A percentile compares a stretch with the other conserved stretches of the same genome.
phyloP scores from a whole-genome alignment of 2,329 filamentous ascomycete genomes.

The Aspergillus intermedius region DNA sequence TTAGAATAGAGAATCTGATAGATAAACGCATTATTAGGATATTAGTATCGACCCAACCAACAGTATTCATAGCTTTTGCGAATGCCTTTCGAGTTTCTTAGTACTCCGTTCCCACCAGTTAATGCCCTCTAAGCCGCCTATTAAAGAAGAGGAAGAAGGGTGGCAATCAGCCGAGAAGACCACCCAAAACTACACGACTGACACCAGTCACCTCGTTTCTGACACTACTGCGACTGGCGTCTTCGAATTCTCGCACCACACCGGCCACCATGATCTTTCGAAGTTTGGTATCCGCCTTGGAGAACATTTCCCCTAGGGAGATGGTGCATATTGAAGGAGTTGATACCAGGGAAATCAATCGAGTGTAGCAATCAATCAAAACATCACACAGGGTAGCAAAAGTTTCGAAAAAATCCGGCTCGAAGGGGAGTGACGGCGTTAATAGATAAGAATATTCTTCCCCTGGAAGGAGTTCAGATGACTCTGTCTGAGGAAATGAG shows the following conservation, averaged over 20 bases:
- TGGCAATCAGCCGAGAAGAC: slow-evolving; percentile 55
- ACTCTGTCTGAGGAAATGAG: slow-evolving; percentile 43
- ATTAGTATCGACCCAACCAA: background rate
- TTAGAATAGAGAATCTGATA: background rate
- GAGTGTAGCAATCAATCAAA: slow-evolving; percentile 83
- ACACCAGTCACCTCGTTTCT: slow-evolving; percentile 79
- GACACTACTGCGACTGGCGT: slow-evolving; percentile 66
- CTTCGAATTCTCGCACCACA: slow-evolving; percentile 88
- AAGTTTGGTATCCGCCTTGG: slow-evolving; percentile 78
- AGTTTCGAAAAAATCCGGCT: slow-evolving; percentile 94
- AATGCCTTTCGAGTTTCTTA: too few species aligned
- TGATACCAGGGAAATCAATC: slow-evolving; percentile 68
- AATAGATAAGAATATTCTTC: slow-evolving; percentile 85
- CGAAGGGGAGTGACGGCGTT: slow-evolving; percentile 88
- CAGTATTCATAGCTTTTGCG: too few species aligned
- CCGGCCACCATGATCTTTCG: slow-evolving; percentile 84
- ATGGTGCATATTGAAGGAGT: slow-evolving; percentile 66
- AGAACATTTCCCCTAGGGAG: slow-evolving; percentile 73
- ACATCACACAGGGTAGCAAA: slow-evolving; percentile 95
- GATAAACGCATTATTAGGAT: background rate
- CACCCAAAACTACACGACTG: slow-evolving; percentile 81
- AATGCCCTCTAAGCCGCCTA: background rate
- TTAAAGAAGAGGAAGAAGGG: background rate
- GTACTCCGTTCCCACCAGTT: too few species aligned
- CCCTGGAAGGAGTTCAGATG: slow-evolving; percentile 62